Conservation (phyloP, 257 asterid genomes). For the Hygrophila difformis region DNA sequence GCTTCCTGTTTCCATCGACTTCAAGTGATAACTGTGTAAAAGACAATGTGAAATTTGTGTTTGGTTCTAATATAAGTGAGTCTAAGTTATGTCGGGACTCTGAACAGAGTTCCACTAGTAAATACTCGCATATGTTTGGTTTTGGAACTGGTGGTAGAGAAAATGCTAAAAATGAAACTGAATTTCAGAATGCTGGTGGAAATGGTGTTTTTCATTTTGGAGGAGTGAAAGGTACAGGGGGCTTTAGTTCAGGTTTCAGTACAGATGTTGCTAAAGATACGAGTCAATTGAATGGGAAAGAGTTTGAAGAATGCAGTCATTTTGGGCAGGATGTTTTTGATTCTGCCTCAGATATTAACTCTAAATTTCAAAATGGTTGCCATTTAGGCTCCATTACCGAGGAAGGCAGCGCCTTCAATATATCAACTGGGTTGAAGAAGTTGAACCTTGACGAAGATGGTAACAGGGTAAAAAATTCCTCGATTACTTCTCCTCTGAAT, state of each 20-base stretch:
- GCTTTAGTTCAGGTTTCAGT: slow-evolving; percentile 22
- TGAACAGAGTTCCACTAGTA: slow-evolving; percentile 14
- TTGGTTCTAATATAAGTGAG: slow-evolving; percentile 22
- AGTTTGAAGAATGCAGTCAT: slow-evolving; percentile 19
- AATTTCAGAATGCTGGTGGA: slow-evolving; percentile 25
- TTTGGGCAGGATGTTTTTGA: slow-evolving; percentile 11
- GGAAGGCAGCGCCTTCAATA: slow-evolving; percentile 30
- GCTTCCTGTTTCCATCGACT: slow-evolving; percentile 16
- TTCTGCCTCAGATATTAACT: slow-evolving; percentile 14
- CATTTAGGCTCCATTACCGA: slow-evolving; percentile 25
- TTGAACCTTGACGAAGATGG: slow-evolving; percentile 39
- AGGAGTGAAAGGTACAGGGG: slow-evolving; percentile 25
- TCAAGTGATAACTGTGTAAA: slow-evolving; percentile 14
- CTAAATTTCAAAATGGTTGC: slow-evolving; percentile 20
- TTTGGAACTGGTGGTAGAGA: slow-evolving; percentile 20
- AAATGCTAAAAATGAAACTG: slow-evolving; percentile 16
- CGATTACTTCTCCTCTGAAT: slow-evolving; percentile 17
- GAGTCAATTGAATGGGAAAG: slow-evolving; percentile 21
- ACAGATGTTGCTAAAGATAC: slow-evolving; percentile 18
- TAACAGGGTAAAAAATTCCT: slow-evolving; percentile 18
- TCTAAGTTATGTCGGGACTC: slow-evolving; percentile 13
- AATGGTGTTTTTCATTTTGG: slow-evolving; percentile 33
- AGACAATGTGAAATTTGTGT: slow-evolving; percentile 21
- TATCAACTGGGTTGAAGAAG: slow-evolving; percentile 47
- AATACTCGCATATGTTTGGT: slow-evolving; percentile 13